Evolutionary conservation across 2,329 filamentous ascomycete genomes (phyloP).

Genomic region (Hypoxylon sp.): DNA sequence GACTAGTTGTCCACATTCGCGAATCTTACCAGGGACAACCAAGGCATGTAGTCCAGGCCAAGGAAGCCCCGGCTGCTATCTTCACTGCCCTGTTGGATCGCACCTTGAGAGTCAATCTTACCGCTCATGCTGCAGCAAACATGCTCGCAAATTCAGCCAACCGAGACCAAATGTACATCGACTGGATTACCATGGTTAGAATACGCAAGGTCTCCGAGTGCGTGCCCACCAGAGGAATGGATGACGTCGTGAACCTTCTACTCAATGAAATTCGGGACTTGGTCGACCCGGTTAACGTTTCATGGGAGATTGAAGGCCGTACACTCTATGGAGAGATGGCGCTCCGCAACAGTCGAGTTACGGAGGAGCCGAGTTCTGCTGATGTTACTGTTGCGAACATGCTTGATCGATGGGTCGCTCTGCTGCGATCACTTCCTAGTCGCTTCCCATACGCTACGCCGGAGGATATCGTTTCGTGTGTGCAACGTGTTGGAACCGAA

Average conservation of each 20-base stretch:
- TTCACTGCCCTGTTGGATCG: constrained; percentile 90
- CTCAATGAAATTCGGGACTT: constrained; percentile 77
- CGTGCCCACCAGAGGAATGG: constrained; percentile 73
- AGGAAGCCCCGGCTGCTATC: constrained; percentile 86
- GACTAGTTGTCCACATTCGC: constrained; percentile 83
- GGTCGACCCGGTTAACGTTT: constrained; percentile 74
- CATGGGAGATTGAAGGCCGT: constrained; percentile 73
- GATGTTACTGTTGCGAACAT: constrained; percentile 70
- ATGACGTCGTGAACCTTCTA: constrained; percentile 72
- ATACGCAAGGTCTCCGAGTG: constrained; percentile 73
- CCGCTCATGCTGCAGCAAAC: constrained; percentile 92
- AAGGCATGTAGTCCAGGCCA: constrained; percentile 85
- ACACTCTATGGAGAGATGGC: constrained; percentile 71
- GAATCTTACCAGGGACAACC: constrained; percentile 89
- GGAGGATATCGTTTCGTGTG: constrained; percentile 79
- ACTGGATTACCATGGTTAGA: constrained; percentile 80
- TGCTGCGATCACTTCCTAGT: constrained; percentile 75
- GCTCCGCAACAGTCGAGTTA: constrained; percentile 60
- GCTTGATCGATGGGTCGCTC: constrained; percentile 81
- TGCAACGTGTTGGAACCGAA: constrained; percentile 80
- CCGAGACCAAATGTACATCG: constrained; percentile 93
- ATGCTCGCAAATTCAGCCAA: constrained; percentile 91
- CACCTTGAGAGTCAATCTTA: constrained; percentile 89
- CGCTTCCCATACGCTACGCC: constrained; percentile 81
- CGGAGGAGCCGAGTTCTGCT: constrained; percentile 55